phyloP scores from a whole-genome alignment of 106 monocot genomes.

The Amphibolis antarctica region DNA sequence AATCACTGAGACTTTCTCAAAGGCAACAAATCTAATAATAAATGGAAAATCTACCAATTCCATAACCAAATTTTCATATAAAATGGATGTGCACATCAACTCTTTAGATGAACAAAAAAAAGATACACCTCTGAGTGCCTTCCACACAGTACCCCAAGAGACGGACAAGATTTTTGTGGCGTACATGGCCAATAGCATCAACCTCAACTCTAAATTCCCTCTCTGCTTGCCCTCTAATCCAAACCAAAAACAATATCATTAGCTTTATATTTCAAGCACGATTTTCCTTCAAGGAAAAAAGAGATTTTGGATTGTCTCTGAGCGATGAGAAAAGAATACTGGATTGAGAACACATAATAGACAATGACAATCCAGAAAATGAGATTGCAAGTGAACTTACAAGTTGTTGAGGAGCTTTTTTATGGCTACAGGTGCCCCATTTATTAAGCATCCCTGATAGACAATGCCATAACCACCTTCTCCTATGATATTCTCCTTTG shows the following conservation, averaged over 20 bases:
- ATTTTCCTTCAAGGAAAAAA: background rate
- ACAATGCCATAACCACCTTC: slow-evolving; percentile 49
- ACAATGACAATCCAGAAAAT: background rate
- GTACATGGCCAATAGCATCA: slow-evolving; percentile 49
- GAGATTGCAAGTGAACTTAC: slow-evolving; percentile 20
- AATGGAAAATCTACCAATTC: background rate
- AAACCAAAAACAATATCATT: background rate
- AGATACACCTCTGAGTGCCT: slow-evolving; percentile 32
- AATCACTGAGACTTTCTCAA: too few species aligned
- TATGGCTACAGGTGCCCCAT: slow-evolving; percentile 34
- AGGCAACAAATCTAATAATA: too few species aligned
- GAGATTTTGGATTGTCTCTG: too few species aligned
- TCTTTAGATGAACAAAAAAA: background rate
- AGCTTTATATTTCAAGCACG: background rate
- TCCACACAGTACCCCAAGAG: slow-evolving; percentile 48
- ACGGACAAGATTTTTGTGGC: slow-evolving; percentile 44
- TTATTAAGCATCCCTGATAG: slow-evolving; percentile 21
- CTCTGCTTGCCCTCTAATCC: slow-evolving; percentile 37
- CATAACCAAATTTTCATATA: background rate
- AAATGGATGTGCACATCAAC: background rate
- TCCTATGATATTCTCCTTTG: slow-evolving; percentile 35
- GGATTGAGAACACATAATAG: background rate
- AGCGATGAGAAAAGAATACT: background rate
- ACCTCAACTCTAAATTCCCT: slow-evolving; percentile 51
- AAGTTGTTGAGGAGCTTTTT: slow-evolving; percentile 48